Evolutionary conservation across 2,329 filamentous ascomycete species (phyloP).

Genomic region (Bipolaris oryzae): DNA sequence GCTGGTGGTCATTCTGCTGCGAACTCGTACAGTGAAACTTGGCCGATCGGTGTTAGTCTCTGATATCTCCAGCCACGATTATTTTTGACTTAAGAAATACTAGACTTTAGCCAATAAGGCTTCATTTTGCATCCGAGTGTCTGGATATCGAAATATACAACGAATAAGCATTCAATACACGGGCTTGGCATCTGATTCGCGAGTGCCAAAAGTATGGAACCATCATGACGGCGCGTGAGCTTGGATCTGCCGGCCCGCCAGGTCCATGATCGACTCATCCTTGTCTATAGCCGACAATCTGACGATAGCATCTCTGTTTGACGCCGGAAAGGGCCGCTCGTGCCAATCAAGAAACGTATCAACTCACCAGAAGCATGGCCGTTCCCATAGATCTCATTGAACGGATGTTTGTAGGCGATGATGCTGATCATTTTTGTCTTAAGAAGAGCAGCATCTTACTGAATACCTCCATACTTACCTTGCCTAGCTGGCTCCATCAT

Average conservation of each 20-base stretch:
- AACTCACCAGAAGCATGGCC: not conserved
- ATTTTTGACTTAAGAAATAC: not conserved
- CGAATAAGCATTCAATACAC: constrained; percentile 20
- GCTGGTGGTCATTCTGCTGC: constrained; percentile 20
- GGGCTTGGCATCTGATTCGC: constrained; percentile 13
- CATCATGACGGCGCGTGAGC: constrained; percentile 7
- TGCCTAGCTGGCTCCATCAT: constrained; percentile 15
- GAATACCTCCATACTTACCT: constrained; percentile 5
- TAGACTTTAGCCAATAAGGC: not conserved
- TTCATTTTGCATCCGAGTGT: constrained; percentile 8
- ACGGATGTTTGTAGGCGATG: constrained; percentile 1
- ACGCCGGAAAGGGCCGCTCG: constrained; percentile 19
- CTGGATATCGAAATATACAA: not conserved
- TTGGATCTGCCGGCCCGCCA: constrained; percentile 29
- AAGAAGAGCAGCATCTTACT: constrained; percentile 19
- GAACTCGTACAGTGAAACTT: constrained; percentile 5
- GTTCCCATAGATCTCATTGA: not conserved
- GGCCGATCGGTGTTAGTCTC: not conserved
- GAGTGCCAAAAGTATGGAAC: constrained; percentile 12
- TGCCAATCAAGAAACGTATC: constrained; percentile 16
- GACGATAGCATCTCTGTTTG: constrained; percentile 21
- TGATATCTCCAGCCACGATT: constrained; percentile 1
- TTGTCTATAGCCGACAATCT: constrained; percentile 15
- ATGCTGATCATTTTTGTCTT: constrained; percentile 13
- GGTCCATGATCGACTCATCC: constrained; percentile 18